Base-by-base conservation (phyloP, 768 basidiomycete species). In the Terana coerulea region DNA sequence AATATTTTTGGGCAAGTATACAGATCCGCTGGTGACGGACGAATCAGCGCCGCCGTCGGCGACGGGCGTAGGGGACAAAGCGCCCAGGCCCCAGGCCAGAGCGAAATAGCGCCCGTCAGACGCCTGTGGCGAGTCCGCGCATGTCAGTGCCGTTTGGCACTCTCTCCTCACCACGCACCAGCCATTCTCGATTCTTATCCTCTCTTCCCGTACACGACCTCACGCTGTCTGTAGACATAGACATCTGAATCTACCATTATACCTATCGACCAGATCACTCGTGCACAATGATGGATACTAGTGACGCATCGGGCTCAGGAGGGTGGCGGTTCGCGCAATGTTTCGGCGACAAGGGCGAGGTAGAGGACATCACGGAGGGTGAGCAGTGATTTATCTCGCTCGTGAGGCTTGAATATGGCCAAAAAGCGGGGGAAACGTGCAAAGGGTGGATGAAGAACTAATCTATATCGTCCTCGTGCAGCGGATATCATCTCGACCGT, bases 401-500 rank as follows among this genome's bases (percentile, higher is more conserved):
- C n/a, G n/a, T n/a, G n/a, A n/a, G n/a, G n/a, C n/a, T n/a, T n/a
- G n/a, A n/a, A n/a, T n/a, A n/a, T n/a, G n/a, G n/a, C n/a, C n/a
- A n/a, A n/a, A n/a, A n/a, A n/a, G n/a, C n/a, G n/a, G n/a, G n/a
- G n/a, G n/a, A n/a, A n/a, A n/a, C n/a, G n/a, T n/a, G n/a, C n/a
- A n/a, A n/a, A n/a, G n/a, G n/a, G n/a, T n/a, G n/a, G n/a, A n/a
- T n/a, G n/a, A n/a, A n/a, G n/a, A n/a, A n/a, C n/a, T n/a, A n/a
- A n/a, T n/a, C n/a, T n/a, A 36, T 39, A 17, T 17, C 37, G 36
- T 51, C 48, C 53, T 58, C 63, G 61, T 56, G 5, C 73, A 98
- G 94, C 97, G 77, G 97, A 99, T 79, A 98, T 99, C 78, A 99
- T 99, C 72, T 98, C 97, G 44, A 97, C 95, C 54, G 97, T 98